Conservation (phyloP, 176 grass and related monocot species). For the Eleusine indica region DNA sequence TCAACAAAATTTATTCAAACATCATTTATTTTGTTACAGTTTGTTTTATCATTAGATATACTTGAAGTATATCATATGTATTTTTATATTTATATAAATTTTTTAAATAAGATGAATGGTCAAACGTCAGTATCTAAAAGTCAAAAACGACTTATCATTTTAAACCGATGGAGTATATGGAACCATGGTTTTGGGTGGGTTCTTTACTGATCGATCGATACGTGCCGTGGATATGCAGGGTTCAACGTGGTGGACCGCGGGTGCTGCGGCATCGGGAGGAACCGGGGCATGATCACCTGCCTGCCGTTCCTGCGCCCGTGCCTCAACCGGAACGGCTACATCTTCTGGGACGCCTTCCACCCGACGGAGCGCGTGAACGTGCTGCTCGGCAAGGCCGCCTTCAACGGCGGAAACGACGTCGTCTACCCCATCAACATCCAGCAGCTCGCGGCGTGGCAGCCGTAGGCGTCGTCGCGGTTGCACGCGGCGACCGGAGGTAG, state of each 20-base stretch:
- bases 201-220: not conserved
- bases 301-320: slow-evolving; percentile 83
- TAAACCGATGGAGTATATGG: too few relatives aligned
- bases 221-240: slow-evolving; percentile 29
- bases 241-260: slow-evolving; percentile 75
- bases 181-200: not conserved
- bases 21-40: too few relatives aligned
- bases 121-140: too few relatives aligned
- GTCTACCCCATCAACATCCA: slow-evolving; percentile 83
- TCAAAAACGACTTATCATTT: too few relatives aligned
- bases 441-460: slow-evolving; percentile 67
- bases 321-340: slow-evolving; percentile 62
- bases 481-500: too few relatives aligned
- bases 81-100: too few relatives aligned
- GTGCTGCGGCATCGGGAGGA: slow-evolving; percentile 87
- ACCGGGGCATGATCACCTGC: slow-evolving; percentile 86
- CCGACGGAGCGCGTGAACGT: slow-evolving; percentile 87
- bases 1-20: too few relatives aligned
- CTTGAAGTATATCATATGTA: too few relatives aligned
- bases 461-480: not conserved
- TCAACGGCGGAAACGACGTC: slow-evolving; percentile 54
- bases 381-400: slow-evolving; percentile 67
- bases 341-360: slow-evolving; percentile 99
- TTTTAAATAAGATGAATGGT: too few relatives aligned
- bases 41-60: too few relatives aligned